These are phyloP conservation scores for Colletotrichum eleusines DNA, from an alignment of 2,329 filamentous ascomycete genomes.

Conservation along the genomic window DNA sequence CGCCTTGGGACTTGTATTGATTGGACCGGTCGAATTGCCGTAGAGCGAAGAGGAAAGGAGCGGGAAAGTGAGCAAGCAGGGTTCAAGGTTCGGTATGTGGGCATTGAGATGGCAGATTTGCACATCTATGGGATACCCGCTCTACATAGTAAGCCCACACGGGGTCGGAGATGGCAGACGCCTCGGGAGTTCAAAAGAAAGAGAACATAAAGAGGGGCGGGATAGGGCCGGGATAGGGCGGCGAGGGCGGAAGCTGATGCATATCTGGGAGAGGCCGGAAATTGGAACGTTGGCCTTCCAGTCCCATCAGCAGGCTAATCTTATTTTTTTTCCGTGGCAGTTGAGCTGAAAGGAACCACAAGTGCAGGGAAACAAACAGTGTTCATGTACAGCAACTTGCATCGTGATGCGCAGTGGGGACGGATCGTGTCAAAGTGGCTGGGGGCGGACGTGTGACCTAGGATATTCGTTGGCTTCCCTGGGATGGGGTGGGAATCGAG, in stretches of 20 bases:
- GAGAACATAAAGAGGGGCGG: no score
- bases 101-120: slow-evolving; percentile 15
- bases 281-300: background rate
- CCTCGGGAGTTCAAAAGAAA: background rate
- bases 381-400: slow-evolving; percentile 18
- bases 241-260: background rate
- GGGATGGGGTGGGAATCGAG: background rate
- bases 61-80: background rate
- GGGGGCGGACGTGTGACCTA: slow-evolving; percentile 15
- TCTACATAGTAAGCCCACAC: background rate
- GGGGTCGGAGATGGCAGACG: no score
- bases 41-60: background rate
- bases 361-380: slow-evolving; percentile 14
- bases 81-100: slow-evolving; percentile 6
- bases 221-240: background rate
- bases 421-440: slow-evolving; percentile 11
- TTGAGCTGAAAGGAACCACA: no score
- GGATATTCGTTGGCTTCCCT: background rate
- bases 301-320: no score
- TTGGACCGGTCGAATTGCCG: background rate
- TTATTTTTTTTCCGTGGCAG: no score
- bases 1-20: background rate
- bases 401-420: slow-evolving; percentile 17
- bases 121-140: slow-evolving; percentile 7
- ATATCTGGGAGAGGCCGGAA: background rate